Base-by-base conservation (phyloP, 495 filamentous ascomycete species). In the Zalerion maritima region DNA sequence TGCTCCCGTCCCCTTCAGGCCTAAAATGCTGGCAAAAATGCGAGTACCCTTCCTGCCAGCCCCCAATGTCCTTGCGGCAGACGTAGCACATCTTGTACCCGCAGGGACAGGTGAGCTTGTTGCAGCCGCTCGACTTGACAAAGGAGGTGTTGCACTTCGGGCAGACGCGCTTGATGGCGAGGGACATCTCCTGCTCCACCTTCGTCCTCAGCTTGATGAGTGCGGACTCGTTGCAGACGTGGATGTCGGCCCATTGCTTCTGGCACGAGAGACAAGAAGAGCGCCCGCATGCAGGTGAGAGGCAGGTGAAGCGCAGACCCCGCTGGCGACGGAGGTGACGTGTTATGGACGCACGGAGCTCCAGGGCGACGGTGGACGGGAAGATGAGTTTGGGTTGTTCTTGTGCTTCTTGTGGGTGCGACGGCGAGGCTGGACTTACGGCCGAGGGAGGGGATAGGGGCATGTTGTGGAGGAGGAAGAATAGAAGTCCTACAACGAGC, bases 51-150 rank as follows among this genome's bases (percentile, higher is more conserved):
- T 66, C 64, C 29, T 54, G 60, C 7, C 52, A 46, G 25, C 41
- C 57, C 24, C 56, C 58, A 28, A 71, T 67, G 41, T 71, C 62
- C 40, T 65, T 65, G 15, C 80, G 77, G 46, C 81, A 92, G 22
- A 92, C 67, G 37, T 92, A 94, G 57, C 89, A 97, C 89, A 97
- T 97, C 35, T 77, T 75, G 53, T 94, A 97, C 1, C 89, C 86
- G 49, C 89, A 97, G n/a, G 81, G 67, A 48, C 89, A 97, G n/a
- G 80, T 86, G 10, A 97, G 55, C 50, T 94, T 94, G 57, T 97
- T 97, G 63, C 89, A 97, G 36, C 89, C 89, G 18, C 77, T 74
- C 2, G 68, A 73, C 46, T 94, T 94, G 50, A 97, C 78, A 45
- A 97, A 94, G 10, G 78, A 81, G 14, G 84, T 74, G 34, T 78